Evolutionary conservation across 164 flowering plant genomes (phyloP).

Genomic region (Stephania cephalantha): DNA sequence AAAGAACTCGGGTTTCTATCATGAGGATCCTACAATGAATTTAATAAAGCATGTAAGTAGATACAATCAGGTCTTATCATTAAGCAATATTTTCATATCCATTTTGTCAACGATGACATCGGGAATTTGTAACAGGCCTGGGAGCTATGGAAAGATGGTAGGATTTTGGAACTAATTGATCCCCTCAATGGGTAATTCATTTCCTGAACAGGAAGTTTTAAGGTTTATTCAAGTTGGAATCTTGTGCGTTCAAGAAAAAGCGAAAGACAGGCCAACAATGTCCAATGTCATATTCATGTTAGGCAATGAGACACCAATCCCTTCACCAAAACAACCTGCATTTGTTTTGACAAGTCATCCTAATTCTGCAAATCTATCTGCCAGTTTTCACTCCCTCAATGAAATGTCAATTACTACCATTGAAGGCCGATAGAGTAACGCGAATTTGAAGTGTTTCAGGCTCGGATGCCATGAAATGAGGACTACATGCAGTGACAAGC

Average conservation of each 20-base stretch:
- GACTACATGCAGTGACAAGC: too few species aligned
- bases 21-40: constrained; percentile 34
- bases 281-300: constrained; percentile 4
- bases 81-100: background rate
- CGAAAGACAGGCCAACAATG: constrained; percentile 9
- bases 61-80: background rate
- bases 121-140: background rate
- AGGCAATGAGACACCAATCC: background rate
- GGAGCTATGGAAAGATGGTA: constrained; percentile 11
- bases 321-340: constrained; percentile 6
- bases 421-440: constrained; percentile 4
- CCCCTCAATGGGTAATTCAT: constrained; percentile 8
- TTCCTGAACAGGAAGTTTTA: constrained; percentile 4
- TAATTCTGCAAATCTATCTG: background rate
- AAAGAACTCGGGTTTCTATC: constrained; percentile 46
- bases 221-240: constrained; percentile 8
- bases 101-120: background rate
- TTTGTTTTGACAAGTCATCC: background rate
- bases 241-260: constrained; percentile 12
- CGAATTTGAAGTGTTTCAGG: too few species aligned
- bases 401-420: constrained; percentile 4
- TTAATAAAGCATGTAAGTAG: constrained; percentile 54
- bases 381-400: constrained; percentile 2
- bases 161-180: constrained; percentile 4
- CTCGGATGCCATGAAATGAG: too few species aligned